These are phyloP conservation scores for Parascedosporium putredinis DNA, from an alignment of 2,329 filamentous ascomycete species.

Conservation along the genomic window DNA sequence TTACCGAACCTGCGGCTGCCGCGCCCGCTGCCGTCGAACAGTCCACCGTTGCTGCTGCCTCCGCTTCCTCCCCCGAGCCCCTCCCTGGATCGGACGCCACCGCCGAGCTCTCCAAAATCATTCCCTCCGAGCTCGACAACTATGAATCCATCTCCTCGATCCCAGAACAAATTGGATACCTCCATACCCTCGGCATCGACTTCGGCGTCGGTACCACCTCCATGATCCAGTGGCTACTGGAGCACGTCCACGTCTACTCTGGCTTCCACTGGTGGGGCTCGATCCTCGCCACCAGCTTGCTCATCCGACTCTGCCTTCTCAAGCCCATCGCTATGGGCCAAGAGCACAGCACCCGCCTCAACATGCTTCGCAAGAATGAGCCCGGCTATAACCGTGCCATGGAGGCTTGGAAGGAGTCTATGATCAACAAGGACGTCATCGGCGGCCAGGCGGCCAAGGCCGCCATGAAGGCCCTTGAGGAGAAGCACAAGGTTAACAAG, in stretches of 20 bases:
- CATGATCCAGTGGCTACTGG: slow-evolving; percentile 63
- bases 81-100: slow-evolving; percentile 14
- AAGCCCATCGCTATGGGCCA: slow-evolving; percentile 53
- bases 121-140: slow-evolving; percentile 15
- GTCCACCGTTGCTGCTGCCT: slow-evolving; percentile 11
- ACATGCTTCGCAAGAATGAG: slow-evolving; percentile 38
- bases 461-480: slow-evolving; percentile 12
- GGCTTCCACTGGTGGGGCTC: slow-evolving; percentile 77
- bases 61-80: slow-evolving; percentile 11
- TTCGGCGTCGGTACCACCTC: slow-evolving; percentile 75
- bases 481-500: slow-evolving; percentile 25
- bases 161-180: slow-evolving; percentile 69
- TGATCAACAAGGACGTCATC: slow-evolving; percentile 19
- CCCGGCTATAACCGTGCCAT: slow-evolving; percentile 38
- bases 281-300: slow-evolving; percentile 54
- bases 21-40: slow-evolving; percentile 8
- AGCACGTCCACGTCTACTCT: slow-evolving; percentile 68
- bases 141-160: slow-evolving; percentile 36
- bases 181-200: slow-evolving; percentile 73
- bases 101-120: slow-evolving; percentile 11
- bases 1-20: slow-evolving; percentile 3
- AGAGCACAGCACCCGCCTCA: slow-evolving; percentile 52
- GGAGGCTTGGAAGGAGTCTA: slow-evolving; percentile 29
- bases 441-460: slow-evolving; percentile 9
- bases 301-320: slow-evolving; percentile 55